These are phyloP conservation scores for Suillus brevipes DNA, from an alignment of 768 basidiomycete species.

Conservation along the genomic window DNA sequence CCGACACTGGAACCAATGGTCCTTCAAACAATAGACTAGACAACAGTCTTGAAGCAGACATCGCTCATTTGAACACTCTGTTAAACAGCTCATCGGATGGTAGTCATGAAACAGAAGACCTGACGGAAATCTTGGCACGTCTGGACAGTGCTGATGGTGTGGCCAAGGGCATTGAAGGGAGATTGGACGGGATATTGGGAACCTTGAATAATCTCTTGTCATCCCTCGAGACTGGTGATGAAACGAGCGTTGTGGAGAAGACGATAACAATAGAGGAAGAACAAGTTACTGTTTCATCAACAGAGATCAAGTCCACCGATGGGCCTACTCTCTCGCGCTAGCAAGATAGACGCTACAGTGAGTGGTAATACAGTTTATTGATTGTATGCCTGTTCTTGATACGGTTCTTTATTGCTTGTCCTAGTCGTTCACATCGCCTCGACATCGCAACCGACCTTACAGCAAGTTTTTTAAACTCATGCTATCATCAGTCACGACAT, in stretches of 20 bases:
- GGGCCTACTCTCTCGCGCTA: background rate
- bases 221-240: slow-evolving; percentile 36
- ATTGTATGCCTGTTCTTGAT: background rate
- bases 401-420: too few relatives aligned
- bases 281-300: background rate
- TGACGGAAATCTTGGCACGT: slow-evolving; percentile 52
- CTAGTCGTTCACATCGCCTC: background rate
- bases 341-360: background rate
- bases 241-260: slow-evolving; percentile 2
- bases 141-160: slow-evolving; percentile 60
- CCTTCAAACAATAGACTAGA: slow-evolving; percentile 5
- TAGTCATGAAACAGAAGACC: slow-evolving; percentile 39
- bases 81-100: slow-evolving; percentile 23
- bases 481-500: background rate
- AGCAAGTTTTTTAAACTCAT: background rate
- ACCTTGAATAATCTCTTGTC: slow-evolving; percentile 57
- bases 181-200: slow-evolving; percentile 59
- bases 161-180: slow-evolving; percentile 60
- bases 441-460: background rate
- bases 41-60: slow-evolving; percentile 36
- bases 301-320: background rate
- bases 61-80: slow-evolving; percentile 34
- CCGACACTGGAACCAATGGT: slow-evolving; percentile 13
- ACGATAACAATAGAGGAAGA: background rate
- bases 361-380: background rate